These are phyloP conservation scores for Wickerhamiella vanderwaltii DNA, from an alignment of 805 yeast species.

Conservation along the genomic window DNA sequence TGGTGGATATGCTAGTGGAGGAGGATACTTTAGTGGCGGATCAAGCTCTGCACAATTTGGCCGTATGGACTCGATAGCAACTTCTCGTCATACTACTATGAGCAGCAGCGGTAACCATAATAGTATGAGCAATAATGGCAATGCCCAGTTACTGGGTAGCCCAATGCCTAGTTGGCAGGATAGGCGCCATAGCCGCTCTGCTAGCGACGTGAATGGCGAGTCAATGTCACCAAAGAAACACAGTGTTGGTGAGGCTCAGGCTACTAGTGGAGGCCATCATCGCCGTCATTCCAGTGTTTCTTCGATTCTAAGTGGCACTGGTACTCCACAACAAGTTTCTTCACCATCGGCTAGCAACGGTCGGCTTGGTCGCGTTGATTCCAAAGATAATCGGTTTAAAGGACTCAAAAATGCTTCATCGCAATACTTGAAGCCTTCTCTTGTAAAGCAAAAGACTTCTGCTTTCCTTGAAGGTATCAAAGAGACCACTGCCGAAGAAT, in stretches of 20 bases:
- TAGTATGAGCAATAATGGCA: too few species aligned
- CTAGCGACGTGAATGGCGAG: not conserved
- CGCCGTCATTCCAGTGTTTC: slow-evolving; percentile 11
- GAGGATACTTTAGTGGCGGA: not conserved
- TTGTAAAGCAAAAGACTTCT: slow-evolving; percentile 29
- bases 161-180: not conserved
- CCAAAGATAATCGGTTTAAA: not conserved
- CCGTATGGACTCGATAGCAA: not conserved
- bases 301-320: slow-evolving; percentile 8
- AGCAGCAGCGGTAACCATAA: not conserved
- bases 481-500: slow-evolving; percentile 58
- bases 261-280: slow-evolving; percentile 6
- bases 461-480: slow-evolving; percentile 67
- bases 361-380: slow-evolving; percentile 3
- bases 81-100: not conserved
- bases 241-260: not conserved
- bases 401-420: slow-evolving; percentile 32
- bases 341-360: not conserved
- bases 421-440: slow-evolving; percentile 30
- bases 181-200: not conserved
- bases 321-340: slow-evolving; percentile 1
- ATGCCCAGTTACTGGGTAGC: not conserved
- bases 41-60: not conserved
- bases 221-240: not conserved
- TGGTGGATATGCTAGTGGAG: too few species aligned